Conservation (phyloP, 257 asterid genomes). For the Solanum pinnatisectum region DNA sequence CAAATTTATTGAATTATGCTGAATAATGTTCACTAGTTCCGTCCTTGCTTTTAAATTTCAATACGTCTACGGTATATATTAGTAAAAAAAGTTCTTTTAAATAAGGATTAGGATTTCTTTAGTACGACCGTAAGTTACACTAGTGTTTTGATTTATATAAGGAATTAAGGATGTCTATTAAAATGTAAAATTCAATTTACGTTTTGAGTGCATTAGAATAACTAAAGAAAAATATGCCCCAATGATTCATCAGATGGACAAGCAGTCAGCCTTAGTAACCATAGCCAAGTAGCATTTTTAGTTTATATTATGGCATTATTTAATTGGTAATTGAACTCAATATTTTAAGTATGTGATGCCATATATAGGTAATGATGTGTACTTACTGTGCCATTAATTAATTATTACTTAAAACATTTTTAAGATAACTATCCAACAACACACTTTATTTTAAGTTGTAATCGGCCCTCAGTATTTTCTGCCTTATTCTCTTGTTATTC, state of each 20-base stretch:
- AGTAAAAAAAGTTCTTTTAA: too few species aligned
- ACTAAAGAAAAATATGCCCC: background rate
- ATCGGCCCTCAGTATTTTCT: background rate
- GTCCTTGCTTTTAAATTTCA: too few species aligned
- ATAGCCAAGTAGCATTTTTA: background rate
- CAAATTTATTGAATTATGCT: too few species aligned
- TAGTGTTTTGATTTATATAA: background rate
- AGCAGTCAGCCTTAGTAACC: constrained; percentile 2
- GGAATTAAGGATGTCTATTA: background rate
- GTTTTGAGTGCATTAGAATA: constrained; percentile 25
- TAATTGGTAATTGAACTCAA: constrained; percentile 1
- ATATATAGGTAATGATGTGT: constrained; percentile 53
- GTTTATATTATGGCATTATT: constrained; percentile 9
- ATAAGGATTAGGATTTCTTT: too few species aligned
- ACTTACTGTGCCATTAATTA: constrained; percentile 3
- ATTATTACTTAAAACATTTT: background rate
- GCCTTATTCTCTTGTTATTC: background rate
- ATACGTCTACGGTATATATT: too few species aligned
- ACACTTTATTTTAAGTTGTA: background rate
- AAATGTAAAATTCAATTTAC: constrained; percentile 5
- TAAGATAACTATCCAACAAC: constrained; percentile 9
- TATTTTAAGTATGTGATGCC: constrained; percentile 21
- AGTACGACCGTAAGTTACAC: too few species aligned
- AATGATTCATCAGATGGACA: constrained; percentile 34
- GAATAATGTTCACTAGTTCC: too few species aligned